Evolutionary conservation across 2,329 filamentous ascomycete species (phyloP).

Genomic region (Metarhizium guizhouense): DNA sequence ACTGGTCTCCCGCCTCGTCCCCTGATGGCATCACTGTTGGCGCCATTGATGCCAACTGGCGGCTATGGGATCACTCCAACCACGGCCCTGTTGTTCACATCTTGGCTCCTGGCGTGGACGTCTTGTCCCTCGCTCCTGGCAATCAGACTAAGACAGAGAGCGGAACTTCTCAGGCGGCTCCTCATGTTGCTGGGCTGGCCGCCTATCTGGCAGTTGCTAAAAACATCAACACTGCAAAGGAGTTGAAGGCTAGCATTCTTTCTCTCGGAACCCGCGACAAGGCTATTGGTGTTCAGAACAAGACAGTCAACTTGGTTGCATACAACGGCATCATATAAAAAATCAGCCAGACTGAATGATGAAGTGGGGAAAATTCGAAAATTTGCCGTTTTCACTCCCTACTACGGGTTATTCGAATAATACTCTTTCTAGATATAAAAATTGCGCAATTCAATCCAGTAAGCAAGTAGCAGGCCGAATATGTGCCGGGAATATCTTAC

Average conservation of each 20-base stretch:
- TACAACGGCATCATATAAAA: slow-evolving; percentile 31
- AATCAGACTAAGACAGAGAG: slow-evolving; percentile 30
- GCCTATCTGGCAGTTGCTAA: slow-evolving; percentile 45
- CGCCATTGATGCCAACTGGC: slow-evolving; percentile 31
- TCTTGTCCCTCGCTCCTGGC: slow-evolving; percentile 39
- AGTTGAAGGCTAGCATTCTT: slow-evolving; percentile 32
- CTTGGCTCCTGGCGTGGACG: slow-evolving; percentile 38
- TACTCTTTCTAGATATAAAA: no score
- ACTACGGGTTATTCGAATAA: background rate
- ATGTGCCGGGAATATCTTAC: no score
- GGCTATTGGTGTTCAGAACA: slow-evolving; percentile 22
- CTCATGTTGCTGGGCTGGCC: slow-evolving; percentile 50
- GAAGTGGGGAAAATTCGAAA: no score
- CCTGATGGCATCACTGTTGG: slow-evolving; percentile 42
- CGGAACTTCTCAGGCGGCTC: slow-evolving; percentile 55
- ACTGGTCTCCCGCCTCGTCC: slow-evolving; percentile 37
- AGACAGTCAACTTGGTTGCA: slow-evolving; percentile 35
- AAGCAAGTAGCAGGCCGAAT: no score
- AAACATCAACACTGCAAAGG: slow-evolving; percentile 27
- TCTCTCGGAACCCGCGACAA: slow-evolving; percentile 29
- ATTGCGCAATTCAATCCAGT: no score
- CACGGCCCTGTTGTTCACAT: slow-evolving; percentile 39
- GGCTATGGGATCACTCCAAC: slow-evolving; percentile 38
- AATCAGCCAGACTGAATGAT: no score
- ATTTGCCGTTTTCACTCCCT: background rate